These are phyloP conservation scores for Coemansia sp. DNA, from an alignment of 192 early-diverging fungal species.

Conservation along the genomic window DNA sequence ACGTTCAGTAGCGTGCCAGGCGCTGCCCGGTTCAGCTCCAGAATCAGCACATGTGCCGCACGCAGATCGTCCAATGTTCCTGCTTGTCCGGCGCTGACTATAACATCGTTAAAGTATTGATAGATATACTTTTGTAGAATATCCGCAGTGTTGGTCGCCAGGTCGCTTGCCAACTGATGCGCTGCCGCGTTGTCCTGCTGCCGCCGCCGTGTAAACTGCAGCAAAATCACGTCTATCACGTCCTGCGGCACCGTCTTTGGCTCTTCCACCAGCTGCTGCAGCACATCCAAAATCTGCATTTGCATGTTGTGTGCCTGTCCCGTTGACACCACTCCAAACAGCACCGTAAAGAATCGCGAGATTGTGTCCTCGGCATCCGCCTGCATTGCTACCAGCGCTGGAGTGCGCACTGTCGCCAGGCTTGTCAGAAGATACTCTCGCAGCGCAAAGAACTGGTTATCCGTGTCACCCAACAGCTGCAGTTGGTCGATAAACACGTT, in stretches of 20 bases:
- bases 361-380: slow-evolving; percentile 75
- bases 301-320: slow-evolving; percentile 77
- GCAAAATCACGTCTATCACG: slow-evolving; percentile 82
- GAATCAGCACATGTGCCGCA: slow-evolving; percentile 74
- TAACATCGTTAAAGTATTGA: slow-evolving; percentile 88
- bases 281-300: slow-evolving; percentile 74
- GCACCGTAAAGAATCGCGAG: slow-evolving; percentile 64
- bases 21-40: slow-evolving; percentile 73
- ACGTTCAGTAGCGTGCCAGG: slow-evolving; percentile 84
- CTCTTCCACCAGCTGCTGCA: slow-evolving; percentile 84
- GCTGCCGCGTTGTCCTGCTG: slow-evolving; percentile 69
- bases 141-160: slow-evolving; percentile 73
- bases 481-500: slow-evolving; percentile 80
- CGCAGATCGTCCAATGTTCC: slow-evolving; percentile 56
- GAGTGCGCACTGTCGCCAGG: slow-evolving; percentile 79
- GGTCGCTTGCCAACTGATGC: slow-evolving; percentile 76
- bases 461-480: slow-evolving; percentile 57
- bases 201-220: slow-evolving; percentile 69
- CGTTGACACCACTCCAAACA: slow-evolving; percentile 70
- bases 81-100: slow-evolving; percentile 61
- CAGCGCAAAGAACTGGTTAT: slow-evolving; percentile 66
- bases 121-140: slow-evolving; percentile 88
- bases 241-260: slow-evolving; percentile 66
- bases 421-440: slow-evolving; percentile 89
- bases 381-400: slow-evolving; percentile 78